Conservation (phyloP, 2,329 filamentous ascomycete species). For the Colletotrichum magnum region DNA sequence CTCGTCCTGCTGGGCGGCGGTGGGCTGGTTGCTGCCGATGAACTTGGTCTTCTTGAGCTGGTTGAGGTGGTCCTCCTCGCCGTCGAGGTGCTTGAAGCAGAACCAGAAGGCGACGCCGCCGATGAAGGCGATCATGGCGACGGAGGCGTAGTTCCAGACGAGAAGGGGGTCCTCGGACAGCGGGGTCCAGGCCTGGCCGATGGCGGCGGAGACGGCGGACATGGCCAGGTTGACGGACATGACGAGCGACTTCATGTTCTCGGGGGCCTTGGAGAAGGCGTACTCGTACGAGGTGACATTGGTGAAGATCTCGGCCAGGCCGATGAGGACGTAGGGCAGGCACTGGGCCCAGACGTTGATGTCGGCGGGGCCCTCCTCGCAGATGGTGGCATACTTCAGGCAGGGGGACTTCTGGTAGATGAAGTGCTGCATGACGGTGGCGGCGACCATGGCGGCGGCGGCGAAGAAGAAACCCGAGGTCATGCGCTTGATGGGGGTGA, state of each 20-base stretch:
- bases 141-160: conserved; percentile 79
- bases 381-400: conserved; percentile 67
- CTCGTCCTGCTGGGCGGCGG: conserved; percentile 36
- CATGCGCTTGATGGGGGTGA: conserved; percentile 85
- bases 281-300: conserved; percentile 78
- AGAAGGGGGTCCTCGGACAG: conserved; percentile 75
- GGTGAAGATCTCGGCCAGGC: conserved; percentile 67
- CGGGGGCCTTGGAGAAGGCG: conserved; percentile 82
- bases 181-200: conserved; percentile 77
- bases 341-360: conserved; percentile 77
- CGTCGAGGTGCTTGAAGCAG: conserved; percentile 75
- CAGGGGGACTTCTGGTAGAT: conserved; percentile 76
- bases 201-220: conserved; percentile 76
- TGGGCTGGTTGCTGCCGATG: conserved; percentile 57
- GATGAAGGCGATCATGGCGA: conserved; percentile 73
- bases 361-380: conserved; percentile 63
- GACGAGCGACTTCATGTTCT: conserved; percentile 86
- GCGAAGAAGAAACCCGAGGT: conserved; percentile 77
- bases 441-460: conserved; percentile 71
- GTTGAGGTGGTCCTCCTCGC: conserved; percentile 78
- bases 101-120: conserved; percentile 79
- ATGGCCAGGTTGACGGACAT: conserved; percentile 79
- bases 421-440: conserved; percentile 70
- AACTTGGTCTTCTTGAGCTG: conserved; percentile 65
- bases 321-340: conserved; percentile 65